phyloP scores from a whole-genome alignment of 1,284 basidiomycete species.

The Melampsora americana region DNA sequence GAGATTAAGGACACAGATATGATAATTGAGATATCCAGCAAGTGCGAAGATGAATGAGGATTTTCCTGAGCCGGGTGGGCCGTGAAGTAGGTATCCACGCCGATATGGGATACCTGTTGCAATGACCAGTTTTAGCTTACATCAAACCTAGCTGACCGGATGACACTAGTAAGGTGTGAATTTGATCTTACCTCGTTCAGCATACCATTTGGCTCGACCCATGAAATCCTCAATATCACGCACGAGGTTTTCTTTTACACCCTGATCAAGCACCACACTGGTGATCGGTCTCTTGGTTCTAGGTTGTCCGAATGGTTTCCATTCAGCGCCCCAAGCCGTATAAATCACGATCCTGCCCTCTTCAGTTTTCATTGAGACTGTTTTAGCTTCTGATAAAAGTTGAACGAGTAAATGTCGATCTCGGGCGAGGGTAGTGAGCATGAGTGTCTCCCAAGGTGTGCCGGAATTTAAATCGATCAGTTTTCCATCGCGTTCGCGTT shows the following conservation, averaged over 20 bases:
- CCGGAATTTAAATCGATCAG: conserved; percentile 88
- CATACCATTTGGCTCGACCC: conserved; percentile 84
- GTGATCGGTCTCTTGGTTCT: conserved; percentile 77
- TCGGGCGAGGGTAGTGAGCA: conserved; percentile 82
- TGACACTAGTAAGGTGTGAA: not conserved
- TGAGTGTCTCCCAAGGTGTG: conserved; percentile 95
- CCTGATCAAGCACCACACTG: conserved; percentile 84
- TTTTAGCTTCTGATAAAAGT: conserved; percentile 80
- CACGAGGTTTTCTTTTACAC: conserved; percentile 74
- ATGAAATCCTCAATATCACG: conserved; percentile 79
- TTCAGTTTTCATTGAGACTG: conserved; percentile 76
- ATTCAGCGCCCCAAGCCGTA: conserved; percentile 93
- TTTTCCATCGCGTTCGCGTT: conserved; percentile 84
- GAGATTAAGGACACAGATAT: conserved; percentile 93
- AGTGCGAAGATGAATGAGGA: conserved; percentile 97
- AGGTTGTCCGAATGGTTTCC: conserved; percentile 92
- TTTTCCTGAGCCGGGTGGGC: conserved; percentile 96
- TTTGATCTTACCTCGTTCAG: conserved; percentile 72
- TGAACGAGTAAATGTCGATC: conserved; percentile 76
- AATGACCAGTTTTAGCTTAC: conserved; percentile 33
- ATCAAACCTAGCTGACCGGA: conserved; percentile 32
- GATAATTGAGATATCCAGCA: conserved; percentile 85
- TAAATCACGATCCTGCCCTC: conserved; percentile 95
- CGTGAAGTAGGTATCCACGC: conserved; percentile 88
- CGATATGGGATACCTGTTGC: conserved; percentile 89